These are phyloP conservation scores for Monascus purpureus DNA, from an alignment of 495 filamentous ascomycete genomes.

Conservation along the genomic window DNA sequence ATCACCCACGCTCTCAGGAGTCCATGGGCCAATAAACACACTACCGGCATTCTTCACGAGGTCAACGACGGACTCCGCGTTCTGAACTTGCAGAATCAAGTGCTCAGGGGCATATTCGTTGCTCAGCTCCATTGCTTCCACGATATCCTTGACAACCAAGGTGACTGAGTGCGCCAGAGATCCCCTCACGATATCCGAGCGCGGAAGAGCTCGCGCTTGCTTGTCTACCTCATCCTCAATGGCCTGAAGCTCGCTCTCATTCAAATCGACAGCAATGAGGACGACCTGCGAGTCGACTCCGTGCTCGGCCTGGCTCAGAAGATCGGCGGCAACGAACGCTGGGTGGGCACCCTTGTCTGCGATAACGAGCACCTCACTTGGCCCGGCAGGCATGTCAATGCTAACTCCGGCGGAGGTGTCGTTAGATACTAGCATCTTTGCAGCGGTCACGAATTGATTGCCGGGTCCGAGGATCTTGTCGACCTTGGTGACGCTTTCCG, in stretches of 20 bases:
- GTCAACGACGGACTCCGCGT: conserved; percentile 56
- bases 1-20: conserved; percentile 91
- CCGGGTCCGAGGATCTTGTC: conserved; percentile 98
- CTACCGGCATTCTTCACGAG: conserved; percentile 88
- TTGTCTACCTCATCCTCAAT: conserved; percentile 84
- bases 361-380: conserved; percentile 89
- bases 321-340: conserved; percentile 87
- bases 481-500: conserved; percentile 71
- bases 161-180: conserved; percentile 85
- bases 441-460: conserved; percentile 97
- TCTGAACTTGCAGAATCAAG: conserved; percentile 75
- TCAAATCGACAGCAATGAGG: conserved; percentile 71
- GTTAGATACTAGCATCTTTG: conserved; percentile 94
- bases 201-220: conserved; percentile 77
- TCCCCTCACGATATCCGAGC: conserved; percentile 87
- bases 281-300: conserved; percentile 92
- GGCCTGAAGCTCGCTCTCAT: conserved; percentile 51
- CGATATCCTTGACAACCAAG: conserved; percentile 61
- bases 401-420: conserved; percentile 88
- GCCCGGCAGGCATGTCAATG: conserved; percentile 98
- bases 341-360: conserved; percentile 86
- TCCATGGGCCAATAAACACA: conserved; percentile 92
- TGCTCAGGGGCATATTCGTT: conserved; percentile 98
- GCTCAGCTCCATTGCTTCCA: conserved; percentile 75
- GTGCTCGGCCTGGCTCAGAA: conserved; percentile 92